These are phyloP conservation scores for Croton setiger DNA, from an alignment of 441 rosid genomes.

Conservation along the genomic window DNA sequence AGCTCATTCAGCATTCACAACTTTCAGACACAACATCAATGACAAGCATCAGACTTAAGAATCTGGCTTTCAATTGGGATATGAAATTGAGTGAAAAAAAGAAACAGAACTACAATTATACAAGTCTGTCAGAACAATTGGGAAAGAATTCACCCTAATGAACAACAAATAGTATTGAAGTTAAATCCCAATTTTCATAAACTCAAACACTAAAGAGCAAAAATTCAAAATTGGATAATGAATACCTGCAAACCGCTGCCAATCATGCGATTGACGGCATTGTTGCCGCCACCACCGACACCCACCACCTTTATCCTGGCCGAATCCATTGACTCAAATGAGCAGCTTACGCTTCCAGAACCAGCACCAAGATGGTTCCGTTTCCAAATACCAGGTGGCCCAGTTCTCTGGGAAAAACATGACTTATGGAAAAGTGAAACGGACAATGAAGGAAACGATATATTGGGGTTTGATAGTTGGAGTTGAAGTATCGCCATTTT, in stretches of 20 bases:
- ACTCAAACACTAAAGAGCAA: neutral
- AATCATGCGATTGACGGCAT: slow-evolving; percentile 97
- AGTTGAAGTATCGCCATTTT: slow-evolving; percentile 56
- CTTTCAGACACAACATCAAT: neutral
- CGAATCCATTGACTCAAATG: slow-evolving; percentile 63
- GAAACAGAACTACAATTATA: neutral
- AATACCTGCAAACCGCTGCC: slow-evolving; percentile 84
- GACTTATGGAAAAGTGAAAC: slow-evolving; percentile 29
- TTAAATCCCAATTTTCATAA: neutral
- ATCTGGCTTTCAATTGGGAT: slow-evolving; percentile 1
- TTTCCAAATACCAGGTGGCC: slow-evolving; percentile 23
- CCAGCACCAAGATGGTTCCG: slow-evolving; percentile 20
- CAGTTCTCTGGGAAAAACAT: slow-evolving; percentile 13
- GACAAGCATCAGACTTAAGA: neutral
- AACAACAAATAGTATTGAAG: neutral
- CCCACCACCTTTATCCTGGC: slow-evolving; percentile 95
- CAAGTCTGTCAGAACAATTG: neutral
- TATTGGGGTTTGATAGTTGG: slow-evolving; percentile 43
- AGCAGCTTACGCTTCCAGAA: slow-evolving; percentile 43
- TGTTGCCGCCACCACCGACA: slow-evolving; percentile 98
- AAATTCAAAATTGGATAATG: neutral
- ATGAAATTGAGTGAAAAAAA: neutral
- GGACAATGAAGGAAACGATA: slow-evolving; percentile 37
- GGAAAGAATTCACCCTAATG: neutral
- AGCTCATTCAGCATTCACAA: neutral